Percentiles rank a stretch among this genome's conserved stretches.
Conservation (phyloP, 352 stramenopile species). For the Pythium chondricola region DNA sequence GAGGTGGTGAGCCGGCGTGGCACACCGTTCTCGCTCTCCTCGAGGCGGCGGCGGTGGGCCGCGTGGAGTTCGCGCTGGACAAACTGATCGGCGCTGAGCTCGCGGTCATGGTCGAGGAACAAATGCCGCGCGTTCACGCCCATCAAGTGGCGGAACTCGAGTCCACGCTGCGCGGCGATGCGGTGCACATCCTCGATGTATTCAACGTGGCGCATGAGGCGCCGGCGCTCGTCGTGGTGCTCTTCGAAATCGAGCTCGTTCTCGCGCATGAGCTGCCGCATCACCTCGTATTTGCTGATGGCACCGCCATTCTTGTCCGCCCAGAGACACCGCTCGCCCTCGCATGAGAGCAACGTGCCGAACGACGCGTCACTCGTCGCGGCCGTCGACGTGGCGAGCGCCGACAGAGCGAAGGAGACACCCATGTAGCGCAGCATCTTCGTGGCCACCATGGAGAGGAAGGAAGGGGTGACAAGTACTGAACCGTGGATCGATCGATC, state of each 20-base stretch:
- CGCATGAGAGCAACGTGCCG: slow-evolving; percentile 52
- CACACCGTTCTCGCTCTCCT: slow-evolving; percentile 11
- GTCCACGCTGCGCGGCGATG: slow-evolving; percentile 27
- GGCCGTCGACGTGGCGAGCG: too few relatives aligned
- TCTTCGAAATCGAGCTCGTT: slow-evolving; percentile 27
- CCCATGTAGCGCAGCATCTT: too few relatives aligned
- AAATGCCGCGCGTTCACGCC: slow-evolving; percentile 65
- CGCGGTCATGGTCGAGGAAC: slow-evolving; percentile 37
- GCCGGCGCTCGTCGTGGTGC: slow-evolving; percentile 31
- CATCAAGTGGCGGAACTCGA: slow-evolving; percentile 54
- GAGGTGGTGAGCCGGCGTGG: slow-evolving; percentile 10
- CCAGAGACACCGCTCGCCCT: slow-evolving; percentile 43
- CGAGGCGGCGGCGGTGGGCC: slow-evolving; percentile 24
- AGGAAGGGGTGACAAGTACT: too few relatives aligned
- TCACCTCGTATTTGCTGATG: slow-evolving; percentile 34
- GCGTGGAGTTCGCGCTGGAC: slow-evolving; percentile 52
- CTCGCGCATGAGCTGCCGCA: slow-evolving; percentile 50
- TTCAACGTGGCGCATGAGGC: slow-evolving; percentile 50
- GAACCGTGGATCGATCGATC: too few relatives aligned
- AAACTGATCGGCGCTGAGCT: slow-evolving; percentile 39
- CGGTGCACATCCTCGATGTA: slow-evolving; percentile 67
- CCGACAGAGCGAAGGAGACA: too few relatives aligned
- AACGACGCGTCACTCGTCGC: too few relatives aligned
- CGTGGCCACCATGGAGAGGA: too few relatives aligned
- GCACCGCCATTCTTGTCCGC: slow-evolving; percentile 29